Evolutionary conservation across 2,329 filamentous ascomycete genomes (phyloP), one percentile per base, ranked within the genome.

Genomic region (Xylaria sp.): DNA sequence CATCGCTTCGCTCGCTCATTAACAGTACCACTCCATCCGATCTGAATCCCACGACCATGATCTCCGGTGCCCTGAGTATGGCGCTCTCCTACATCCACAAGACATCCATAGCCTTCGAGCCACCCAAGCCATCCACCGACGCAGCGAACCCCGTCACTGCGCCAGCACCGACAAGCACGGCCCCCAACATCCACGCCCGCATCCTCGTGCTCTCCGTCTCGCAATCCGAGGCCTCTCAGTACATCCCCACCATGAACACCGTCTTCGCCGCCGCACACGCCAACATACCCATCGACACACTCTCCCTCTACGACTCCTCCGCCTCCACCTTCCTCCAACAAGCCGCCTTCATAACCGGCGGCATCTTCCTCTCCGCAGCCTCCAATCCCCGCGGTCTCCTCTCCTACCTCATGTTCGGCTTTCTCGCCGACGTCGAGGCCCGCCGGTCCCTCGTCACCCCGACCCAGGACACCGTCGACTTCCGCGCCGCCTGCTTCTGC

Each of bases 161-260:
- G 58, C 46, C 63, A 59, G 64, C 75, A 54, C 67, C 71, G 9
- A 63, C 72, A 49, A 23, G 65, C 65, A 47, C 72, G 70, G 59
- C 71, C 71, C 69, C 76, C 2, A 79, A 83, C 16, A 79, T 94
- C 18, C 87, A 90, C 66, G 88, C 88, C 11, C 89, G 94, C 61
- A 96, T 99, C 69, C 82, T 99, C 57, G 87, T 97, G 64, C 74
- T 99, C 57, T 96, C 90, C 52, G 92, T 97, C 3, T 96, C 91
- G 52, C 91, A 91, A 70, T 82, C 83, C 48, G 90, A 93, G 68
- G 84, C 96, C 0, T 86, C 92, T 4, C 89, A 97, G 74, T 99
- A 99, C 77, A 99, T 99, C 58, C 89, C 93, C 0, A 94, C 96
- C 67, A 99, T 99, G 94, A 99, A 99, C 76, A 85, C 89, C 68